Evolutionary conservation across 371 early-diverging fungal genomes (phyloP).

Genomic region (Dichotomocladium elegans): DNA sequence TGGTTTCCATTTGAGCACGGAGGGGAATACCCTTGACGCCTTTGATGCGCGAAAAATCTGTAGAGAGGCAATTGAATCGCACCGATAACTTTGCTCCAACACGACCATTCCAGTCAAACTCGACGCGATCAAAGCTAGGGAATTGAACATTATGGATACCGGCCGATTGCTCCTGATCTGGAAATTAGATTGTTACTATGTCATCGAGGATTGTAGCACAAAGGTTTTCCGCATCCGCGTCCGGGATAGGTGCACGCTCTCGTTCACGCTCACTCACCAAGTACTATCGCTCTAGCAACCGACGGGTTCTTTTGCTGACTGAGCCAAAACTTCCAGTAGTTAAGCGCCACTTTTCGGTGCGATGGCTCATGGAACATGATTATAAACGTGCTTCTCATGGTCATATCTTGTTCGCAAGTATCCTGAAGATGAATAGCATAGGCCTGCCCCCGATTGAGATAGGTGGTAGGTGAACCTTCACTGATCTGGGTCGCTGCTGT

Average conservation of each 20-base stretch:
- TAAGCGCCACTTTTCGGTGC: conserved; percentile 64
- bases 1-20: conserved; percentile 41
- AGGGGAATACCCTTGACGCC: conserved; percentile 84
- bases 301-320: conserved; percentile 69
- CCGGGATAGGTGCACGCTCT: too few species aligned
- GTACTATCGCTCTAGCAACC: conserved; percentile 62
- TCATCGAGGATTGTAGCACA: too few species aligned
- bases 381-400: conserved; percentile 56
- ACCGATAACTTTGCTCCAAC: conserved; percentile 68
- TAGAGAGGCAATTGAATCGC: conserved; percentile 79
- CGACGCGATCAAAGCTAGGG: conserved; percentile 65
- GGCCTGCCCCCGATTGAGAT: conserved; percentile 65
- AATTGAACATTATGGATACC: conserved; percentile 55
- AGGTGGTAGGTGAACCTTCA: conserved; percentile 50
- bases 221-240: too few species aligned
- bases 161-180: conserved; percentile 26
- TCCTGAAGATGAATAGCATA: conserved; percentile 49
- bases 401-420: conserved; percentile 31
- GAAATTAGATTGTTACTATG: too few species aligned
- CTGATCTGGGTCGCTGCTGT: conserved; percentile 32
- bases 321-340: conserved; percentile 80
- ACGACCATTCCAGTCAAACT: conserved; percentile 72
- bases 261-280: too few species aligned
- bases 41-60: conserved; percentile 81
- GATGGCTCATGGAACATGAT: conserved; percentile 73